phyloP scores from a whole-genome alignment of 768 basidiomycete species.

The Psilocybe sp. region DNA sequence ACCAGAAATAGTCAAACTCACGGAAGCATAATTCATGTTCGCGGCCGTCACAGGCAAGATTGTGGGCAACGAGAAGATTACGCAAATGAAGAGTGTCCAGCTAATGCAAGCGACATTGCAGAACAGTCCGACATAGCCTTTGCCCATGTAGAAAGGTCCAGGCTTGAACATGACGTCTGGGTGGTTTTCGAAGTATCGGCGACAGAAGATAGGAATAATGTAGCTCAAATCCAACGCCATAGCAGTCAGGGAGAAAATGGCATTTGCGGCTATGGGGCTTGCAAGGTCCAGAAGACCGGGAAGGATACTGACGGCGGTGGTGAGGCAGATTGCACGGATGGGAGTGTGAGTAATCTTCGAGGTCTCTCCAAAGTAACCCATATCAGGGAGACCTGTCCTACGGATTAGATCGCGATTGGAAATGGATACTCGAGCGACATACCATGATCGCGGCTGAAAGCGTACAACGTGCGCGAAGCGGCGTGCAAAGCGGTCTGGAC shows the following conservation, averaged over 20 bases:
- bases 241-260: conserved; percentile 79
- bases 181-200: conserved; percentile 65
- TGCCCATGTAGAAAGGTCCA: conserved; percentile 84
- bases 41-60: conserved; percentile 61
- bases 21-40: conserved; percentile 84
- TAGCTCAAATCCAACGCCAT: conserved; percentile 79
- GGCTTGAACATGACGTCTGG: conserved; percentile 84
- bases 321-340: conserved; percentile 72
- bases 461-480: conserved; percentile 77
- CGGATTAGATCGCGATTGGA: neutral
- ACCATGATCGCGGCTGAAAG: conserved; percentile 82
- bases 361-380: conserved; percentile 72
- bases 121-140: conserved; percentile 57
- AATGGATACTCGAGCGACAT: neutral
- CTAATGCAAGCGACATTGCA: conserved; percentile 63
- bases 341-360: conserved; percentile 67
- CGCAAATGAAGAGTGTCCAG: conserved; percentile 67
- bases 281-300: conserved; percentile 77
- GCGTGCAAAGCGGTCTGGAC: conserved; percentile 81
- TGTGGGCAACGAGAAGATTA: conserved; percentile 75
- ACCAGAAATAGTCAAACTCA: conserved; percentile 26
- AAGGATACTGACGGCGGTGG: conserved; percentile 62
- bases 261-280: conserved; percentile 71
- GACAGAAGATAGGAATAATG: conserved; percentile 77
- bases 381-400: conserved; percentile 63